A percentile compares a stretch with the other conserved stretches of the same genome.
These are phyloP conservation scores for Aureobasidium sp. DNA, from an alignment of 2,329 filamentous ascomycete genomes.

Conservation along the genomic window DNA sequence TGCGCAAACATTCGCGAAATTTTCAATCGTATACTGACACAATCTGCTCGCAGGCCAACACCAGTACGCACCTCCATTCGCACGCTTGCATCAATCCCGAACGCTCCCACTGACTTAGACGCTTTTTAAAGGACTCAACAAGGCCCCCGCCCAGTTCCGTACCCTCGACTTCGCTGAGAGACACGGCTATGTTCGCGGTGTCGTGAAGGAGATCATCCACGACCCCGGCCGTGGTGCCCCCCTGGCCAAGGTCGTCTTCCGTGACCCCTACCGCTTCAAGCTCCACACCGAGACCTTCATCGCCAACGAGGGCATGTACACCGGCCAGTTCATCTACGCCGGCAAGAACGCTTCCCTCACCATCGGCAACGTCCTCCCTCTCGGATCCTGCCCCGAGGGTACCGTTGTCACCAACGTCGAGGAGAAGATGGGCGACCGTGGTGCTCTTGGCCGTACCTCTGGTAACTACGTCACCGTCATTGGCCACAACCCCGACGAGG, in stretches of 20 bases:
- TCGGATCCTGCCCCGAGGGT: slow-evolving; percentile 94
- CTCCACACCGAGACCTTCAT: slow-evolving; percentile 98
- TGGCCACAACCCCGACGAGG: slow-evolving; percentile 96
- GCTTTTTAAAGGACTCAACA: slow-evolving; percentile 77
- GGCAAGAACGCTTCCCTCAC: slow-evolving; percentile 97
- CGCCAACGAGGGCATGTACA: slow-evolving; percentile 99
- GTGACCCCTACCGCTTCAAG: slow-evolving; percentile 98
- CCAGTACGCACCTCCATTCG: slow-evolving; percentile 14
- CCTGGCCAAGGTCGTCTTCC: slow-evolving; percentile 94
- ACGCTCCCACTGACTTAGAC: slow-evolving; percentile 6
- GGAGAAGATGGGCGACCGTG: slow-evolving; percentile 97
- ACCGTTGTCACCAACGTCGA: slow-evolving; percentile 99
- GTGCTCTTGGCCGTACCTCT: slow-evolving; percentile 90
- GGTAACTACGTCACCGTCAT: slow-evolving; percentile 99
- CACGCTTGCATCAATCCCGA: background rate
- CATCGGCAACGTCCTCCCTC: slow-evolving; percentile 94
- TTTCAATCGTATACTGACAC: slow-evolving; percentile 30
- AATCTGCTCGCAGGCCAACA: slow-evolving; percentile 29
- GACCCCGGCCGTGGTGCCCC: slow-evolving; percentile 97
- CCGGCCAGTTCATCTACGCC: slow-evolving; percentile 99
- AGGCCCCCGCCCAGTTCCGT: slow-evolving; percentile 92
- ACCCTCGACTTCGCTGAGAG: slow-evolving; percentile 72
- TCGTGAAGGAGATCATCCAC: slow-evolving; percentile 99
- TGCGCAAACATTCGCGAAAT: slow-evolving; percentile 6
- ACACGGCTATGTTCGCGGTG: slow-evolving; percentile 94